These are phyloP conservation scores for Aspergillus texensis DNA, from an alignment of 2,329 filamentous ascomycete species.

Conservation along the genomic window DNA sequence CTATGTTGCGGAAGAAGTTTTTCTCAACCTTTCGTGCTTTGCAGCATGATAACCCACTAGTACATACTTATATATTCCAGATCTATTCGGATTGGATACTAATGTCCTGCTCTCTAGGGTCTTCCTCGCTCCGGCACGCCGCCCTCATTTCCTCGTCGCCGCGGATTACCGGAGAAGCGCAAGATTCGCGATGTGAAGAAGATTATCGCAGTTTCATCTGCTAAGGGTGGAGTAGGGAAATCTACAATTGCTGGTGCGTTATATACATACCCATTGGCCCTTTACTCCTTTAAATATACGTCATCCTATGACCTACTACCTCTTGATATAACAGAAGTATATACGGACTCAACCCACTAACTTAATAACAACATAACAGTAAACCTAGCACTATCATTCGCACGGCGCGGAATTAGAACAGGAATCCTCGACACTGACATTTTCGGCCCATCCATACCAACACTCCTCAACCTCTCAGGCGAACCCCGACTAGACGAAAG, in stretches of 20 bases:
- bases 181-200: constrained; percentile 83
- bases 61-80: constrained; percentile 43
- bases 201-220: constrained; percentile 94
- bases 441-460: constrained; percentile 93
- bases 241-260: constrained; percentile 79
- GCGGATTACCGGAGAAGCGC: constrained; percentile 77
- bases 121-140: constrained; percentile 75
- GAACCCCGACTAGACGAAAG: constrained; percentile 75
- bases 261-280: background rate
- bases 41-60: constrained; percentile 85
- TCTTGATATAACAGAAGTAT: background rate
- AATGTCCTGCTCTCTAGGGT: constrained; percentile 58
- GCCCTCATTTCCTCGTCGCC: constrained; percentile 70
- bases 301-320: background rate
- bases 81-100: background rate
- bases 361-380: constrained; percentile 35
- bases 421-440: constrained; percentile 96
- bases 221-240: constrained; percentile 97
- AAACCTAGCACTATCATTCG: constrained; percentile 86
- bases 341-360: constrained; percentile 6
- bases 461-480: constrained; percentile 77
- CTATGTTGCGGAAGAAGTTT: constrained; percentile 39
- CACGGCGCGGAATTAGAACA: constrained; percentile 75
- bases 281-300: background rate
- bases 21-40: constrained; percentile 61